Evolutionary conservation across 2,329 filamentous ascomycete species (phyloP).

Genomic region (Aspergillus viridinutans): DNA sequence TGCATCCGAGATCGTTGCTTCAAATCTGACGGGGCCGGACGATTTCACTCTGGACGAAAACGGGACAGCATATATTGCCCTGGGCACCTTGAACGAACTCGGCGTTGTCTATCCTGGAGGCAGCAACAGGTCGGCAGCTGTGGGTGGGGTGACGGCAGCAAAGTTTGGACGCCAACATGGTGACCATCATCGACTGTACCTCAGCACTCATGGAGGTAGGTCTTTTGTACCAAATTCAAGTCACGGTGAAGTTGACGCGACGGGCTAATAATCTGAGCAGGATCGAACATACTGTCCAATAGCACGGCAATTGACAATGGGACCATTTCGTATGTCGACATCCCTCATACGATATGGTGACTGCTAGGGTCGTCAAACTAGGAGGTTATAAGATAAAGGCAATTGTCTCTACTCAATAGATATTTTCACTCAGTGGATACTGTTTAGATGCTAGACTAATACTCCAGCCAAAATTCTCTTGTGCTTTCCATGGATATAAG

Average conservation of each 20-base stretch:
- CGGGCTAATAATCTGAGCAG: background rate
- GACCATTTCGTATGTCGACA: background rate
- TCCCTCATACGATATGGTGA: background rate
- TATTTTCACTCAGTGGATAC: background rate
- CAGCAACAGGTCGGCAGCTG: background rate
- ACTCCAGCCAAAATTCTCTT: too few relatives aligned
- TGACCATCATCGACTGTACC: background rate
- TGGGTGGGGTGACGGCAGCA: background rate
- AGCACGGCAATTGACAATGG: background rate
- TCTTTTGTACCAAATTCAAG: background rate
- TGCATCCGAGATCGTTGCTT: background rate
- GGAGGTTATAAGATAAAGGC: too few relatives aligned
- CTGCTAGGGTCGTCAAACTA: background rate
- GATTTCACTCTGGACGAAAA: background rate
- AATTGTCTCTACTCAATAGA: background rate
- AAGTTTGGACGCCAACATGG: background rate
- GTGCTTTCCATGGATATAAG: too few relatives aligned
- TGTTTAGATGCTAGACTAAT: too few relatives aligned
- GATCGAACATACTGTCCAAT: background rate
- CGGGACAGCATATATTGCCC: background rate
- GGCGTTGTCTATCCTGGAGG: background rate
- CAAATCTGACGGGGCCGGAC: background rate
- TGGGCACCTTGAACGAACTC: background rate
- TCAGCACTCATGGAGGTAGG: background rate
- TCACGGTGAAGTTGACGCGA: background rate